These are phyloP conservation scores for Sphaerobolus stellatus DNA, from an alignment of 1,284 basidiomycete species.

Conservation along the genomic window DNA sequence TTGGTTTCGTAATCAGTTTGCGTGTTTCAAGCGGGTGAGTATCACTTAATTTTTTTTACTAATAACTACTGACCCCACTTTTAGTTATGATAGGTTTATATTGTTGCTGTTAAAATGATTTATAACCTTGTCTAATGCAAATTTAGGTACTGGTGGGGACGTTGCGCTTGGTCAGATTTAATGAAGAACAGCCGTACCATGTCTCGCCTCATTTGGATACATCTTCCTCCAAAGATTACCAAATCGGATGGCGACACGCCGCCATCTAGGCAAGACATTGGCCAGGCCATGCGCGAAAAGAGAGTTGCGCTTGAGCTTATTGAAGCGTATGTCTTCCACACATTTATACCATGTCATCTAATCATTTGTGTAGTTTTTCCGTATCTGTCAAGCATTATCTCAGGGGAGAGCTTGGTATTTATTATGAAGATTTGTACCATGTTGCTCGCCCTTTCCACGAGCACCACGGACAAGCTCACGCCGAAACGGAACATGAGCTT, in stretches of 20 bases:
- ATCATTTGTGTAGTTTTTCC: constrained; percentile 40
- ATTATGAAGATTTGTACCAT: constrained; percentile 58
- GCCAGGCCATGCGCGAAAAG: constrained; percentile 60
- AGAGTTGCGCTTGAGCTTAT: constrained; percentile 55
- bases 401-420: constrained; percentile 53
- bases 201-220: constrained; percentile 59
- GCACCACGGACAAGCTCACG: background rate
- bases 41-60: background rate
- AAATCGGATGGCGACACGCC: constrained; percentile 7
- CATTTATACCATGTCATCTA: background rate
- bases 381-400: constrained; percentile 63
- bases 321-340: constrained; percentile 44
- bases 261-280: constrained; percentile 41
- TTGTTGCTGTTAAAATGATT: too few relatives aligned
- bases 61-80: constrained; percentile 6
- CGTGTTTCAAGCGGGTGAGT: constrained; percentile 56
- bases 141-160: constrained; percentile 56
- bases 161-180: constrained; percentile 58
- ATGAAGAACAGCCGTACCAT: constrained; percentile 31
- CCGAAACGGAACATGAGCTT: background rate
- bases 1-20: constrained; percentile 71
- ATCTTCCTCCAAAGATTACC: constrained; percentile 49
- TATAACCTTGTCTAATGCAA: background rate
- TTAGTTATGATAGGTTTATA: constrained; percentile 49
- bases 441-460: constrained; percentile 43